Evolutionary conservation across 371 early-diverging fungal species (phyloP).

Genomic region (Thermomucor indicae-seudaticae): DNA sequence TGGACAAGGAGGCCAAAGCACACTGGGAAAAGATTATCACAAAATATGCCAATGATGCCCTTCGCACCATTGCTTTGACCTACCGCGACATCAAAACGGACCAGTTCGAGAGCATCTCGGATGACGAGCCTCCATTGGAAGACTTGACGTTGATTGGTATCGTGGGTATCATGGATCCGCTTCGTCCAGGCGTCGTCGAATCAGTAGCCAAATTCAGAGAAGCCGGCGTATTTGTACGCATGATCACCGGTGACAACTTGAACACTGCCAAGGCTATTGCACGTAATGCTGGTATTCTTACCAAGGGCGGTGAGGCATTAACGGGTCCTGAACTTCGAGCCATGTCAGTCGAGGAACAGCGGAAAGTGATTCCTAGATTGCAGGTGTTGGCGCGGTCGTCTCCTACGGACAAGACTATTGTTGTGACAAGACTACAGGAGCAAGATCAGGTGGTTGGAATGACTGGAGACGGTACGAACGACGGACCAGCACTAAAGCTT

Average conservation of each 20-base stretch:
- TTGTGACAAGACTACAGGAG: constrained; percentile 81
- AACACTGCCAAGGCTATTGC: constrained; percentile 91
- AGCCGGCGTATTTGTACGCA: constrained; percentile 92
- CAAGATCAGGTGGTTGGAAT: constrained; percentile 93
- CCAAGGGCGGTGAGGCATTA: constrained; percentile 80
- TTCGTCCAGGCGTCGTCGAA: constrained; percentile 83
- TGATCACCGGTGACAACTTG: constrained; percentile 97
- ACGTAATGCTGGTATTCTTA: constrained; percentile 80
- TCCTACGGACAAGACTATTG: constrained; percentile 91
- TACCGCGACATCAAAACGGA: constrained; percentile 61
- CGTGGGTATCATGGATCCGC: constrained; percentile 92
- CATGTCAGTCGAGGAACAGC: constrained; percentile 74
- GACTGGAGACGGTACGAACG: constrained; percentile 98
- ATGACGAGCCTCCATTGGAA: constrained; percentile 53
- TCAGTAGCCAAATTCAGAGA: constrained; percentile 76
- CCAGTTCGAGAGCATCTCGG: constrained; percentile 16
- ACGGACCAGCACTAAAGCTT: constrained; percentile 92
- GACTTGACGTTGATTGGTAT: constrained; percentile 74
- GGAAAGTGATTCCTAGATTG: constrained; percentile 75
- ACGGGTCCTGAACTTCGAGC: constrained; percentile 86
- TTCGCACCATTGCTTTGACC: constrained; percentile 86
- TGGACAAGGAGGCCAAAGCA: constrained; percentile 44
- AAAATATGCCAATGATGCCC: constrained; percentile 74
- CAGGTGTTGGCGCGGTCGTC: constrained; percentile 92
- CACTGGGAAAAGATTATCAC: constrained; percentile 62